Base-by-base conservation (phyloP, 495 filamentous ascomycete genomes). In the Aspergillus steynii region DNA sequence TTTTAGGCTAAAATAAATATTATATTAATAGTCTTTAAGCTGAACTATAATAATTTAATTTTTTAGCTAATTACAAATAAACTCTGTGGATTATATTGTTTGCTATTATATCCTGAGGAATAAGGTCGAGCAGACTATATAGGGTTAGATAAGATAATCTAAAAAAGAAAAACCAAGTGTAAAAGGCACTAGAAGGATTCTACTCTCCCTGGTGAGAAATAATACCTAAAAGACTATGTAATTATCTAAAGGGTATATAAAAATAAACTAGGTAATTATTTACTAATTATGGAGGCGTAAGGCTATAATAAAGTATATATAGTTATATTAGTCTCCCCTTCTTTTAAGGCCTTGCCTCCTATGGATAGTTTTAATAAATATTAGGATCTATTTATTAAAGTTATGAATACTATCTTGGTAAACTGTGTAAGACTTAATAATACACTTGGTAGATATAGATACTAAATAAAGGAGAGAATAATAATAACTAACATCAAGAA, bases 401-500 rank as follows among this genome's bases (percentile, higher is more conserved):
- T 50, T 3, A 50, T 50, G 48, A 12, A 25, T 1, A 25, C 20
- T 6, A 50, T 50, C 48, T 28, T 50, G n/a, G 20, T 50, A 3
- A 28, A 50, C 27, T 50, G 48, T 28, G 5, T 50, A 25, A 50
- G 27, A 28, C 48, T 50, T 5, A 50, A 28, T 28, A 6, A 25
- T 28, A 14, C 27, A 5, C n/a, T 50, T 28, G 48, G 48, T 2
- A 25, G 27, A 25, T 12, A 50, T 12, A 14, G 48, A 25, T 14
- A 14, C 48, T 1, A 56, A 28, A 34, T 27, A 14, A 32, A 32
- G 26, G 14, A 32, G 27, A 28, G 29, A 26, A 34, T 32, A 4
- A 37, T 31, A 9, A 65, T 47, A 49, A 66, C 59, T 9, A 50
- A 59, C 10, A 53, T 54, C 20, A n/a, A 60, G 15, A 60, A 58